Base-by-base conservation (phyloP, 2,329 filamentous ascomycete genomes). In the Ophiostoma australiae region DNA sequence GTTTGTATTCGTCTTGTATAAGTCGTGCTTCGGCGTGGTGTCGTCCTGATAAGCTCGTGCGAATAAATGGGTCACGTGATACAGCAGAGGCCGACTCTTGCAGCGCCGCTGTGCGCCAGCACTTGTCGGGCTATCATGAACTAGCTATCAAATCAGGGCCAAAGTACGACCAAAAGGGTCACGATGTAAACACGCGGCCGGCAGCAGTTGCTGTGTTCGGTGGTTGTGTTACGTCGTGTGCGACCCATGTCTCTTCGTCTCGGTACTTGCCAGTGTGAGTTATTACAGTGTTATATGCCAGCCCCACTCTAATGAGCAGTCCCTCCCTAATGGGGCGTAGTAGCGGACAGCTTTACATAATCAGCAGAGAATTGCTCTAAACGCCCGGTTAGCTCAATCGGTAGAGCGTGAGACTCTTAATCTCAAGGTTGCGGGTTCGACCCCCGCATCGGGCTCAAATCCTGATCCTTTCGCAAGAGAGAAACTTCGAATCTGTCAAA, bases 371-470 rank as follows among this genome's bases (percentile, higher is more conserved):
- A 39, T 27, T 23, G 63, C 63, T 66, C 63, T 39, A 61, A 72
- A 74, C 73, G 83, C 84, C 84, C 81, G 83, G 84, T 83, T 88
- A 88, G 86, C 86, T 88, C 86, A 88, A 87, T 88, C 85, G 85
- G 85, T 89, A 90, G 87, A 90, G 87, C 87, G 87, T 89, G 84
- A 88, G 87, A 89, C 87, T 89, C 87, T 86, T 86, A 86, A 84
- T 76, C 75, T 76, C 74, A 76, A 76, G 75, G 76, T 76, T 77
- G 76, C 75, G 76, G 76, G 76, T 77, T 77, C 75, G 82, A 84
- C 81, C 82, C 82, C 82, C 82, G 81, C 82, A 79, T 81, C 76
- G 79, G 80, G 80, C 80, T 81, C 79, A 80, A 80, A 78, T 80
- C 79, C 80, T 75, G 78, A 79, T 79, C 66, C 66, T 67, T 39